Percentiles rank a stretch among this genome's conserved stretches.
Conservation (phyloP, 108 stramenopile genomes). For the Cyclotella choctawhatcheeana region DNA sequence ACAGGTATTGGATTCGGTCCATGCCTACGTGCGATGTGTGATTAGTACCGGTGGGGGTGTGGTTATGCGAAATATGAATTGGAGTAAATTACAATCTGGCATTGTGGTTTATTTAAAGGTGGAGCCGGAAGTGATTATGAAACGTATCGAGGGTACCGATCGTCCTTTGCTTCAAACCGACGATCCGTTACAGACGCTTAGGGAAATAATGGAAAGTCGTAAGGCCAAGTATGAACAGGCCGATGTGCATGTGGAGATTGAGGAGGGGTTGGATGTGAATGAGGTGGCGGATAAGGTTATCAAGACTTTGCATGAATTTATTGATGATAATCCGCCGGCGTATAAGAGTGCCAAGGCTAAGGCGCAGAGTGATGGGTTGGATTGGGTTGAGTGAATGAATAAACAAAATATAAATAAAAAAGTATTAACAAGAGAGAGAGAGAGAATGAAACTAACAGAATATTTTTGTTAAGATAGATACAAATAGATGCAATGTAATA, state of each 20-base stretch:
- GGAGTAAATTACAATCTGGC: constrained; percentile 92
- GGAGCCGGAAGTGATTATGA: constrained; percentile 76
- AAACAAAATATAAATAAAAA: too few relatives aligned
- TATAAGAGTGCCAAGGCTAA: constrained; percentile 83
- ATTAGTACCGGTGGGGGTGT: constrained; percentile 35
- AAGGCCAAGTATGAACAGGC: constrained; percentile 77
- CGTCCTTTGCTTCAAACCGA: constrained; percentile 86
- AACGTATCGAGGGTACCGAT: constrained; percentile 75
- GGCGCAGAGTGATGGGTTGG: constrained; percentile 80
- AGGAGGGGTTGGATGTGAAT: constrained; percentile 56
- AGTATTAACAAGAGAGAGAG: too few relatives aligned
- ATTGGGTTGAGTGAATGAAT: constrained; percentile 74
- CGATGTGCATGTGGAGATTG: constrained; percentile 76
- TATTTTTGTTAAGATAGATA: too few relatives aligned
- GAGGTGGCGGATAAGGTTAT: constrained; percentile 64
- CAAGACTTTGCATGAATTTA: constrained; percentile 78
- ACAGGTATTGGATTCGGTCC: constrained; percentile 82
- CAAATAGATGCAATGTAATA: too few relatives aligned
- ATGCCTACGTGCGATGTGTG: constrained; percentile 86
- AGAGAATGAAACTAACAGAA: too few relatives aligned
- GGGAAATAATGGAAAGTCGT: constrained; percentile 64
- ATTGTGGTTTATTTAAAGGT: constrained; percentile 93
- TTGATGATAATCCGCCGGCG: constrained; percentile 93
- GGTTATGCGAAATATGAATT: constrained; percentile 71
- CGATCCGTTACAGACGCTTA: constrained; percentile 72